phyloP scores from a whole-genome alignment of 1,284 basidiomycete genomes.

The Sphagnurus paluster region DNA sequence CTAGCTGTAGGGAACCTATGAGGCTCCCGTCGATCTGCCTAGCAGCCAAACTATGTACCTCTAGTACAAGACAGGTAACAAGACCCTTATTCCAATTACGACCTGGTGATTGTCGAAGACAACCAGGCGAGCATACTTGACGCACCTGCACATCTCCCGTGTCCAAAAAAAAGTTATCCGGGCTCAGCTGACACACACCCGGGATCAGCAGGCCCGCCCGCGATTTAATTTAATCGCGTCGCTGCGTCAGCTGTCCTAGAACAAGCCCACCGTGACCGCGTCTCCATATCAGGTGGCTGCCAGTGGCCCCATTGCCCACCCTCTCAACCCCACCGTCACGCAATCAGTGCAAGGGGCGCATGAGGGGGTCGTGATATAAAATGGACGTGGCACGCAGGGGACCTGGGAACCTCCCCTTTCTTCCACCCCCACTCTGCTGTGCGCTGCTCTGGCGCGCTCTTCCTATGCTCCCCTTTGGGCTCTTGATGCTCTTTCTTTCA shows the following conservation, averaged over 20 bases:
- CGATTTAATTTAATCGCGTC: constrained; percentile 13
- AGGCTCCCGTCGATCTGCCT: too few relatives aligned
- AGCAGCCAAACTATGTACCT: too few relatives aligned
- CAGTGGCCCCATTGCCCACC: constrained; percentile 3
- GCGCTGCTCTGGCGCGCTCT: background rate
- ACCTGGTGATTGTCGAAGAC: too few relatives aligned
- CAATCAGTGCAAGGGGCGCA: constrained; percentile 4
- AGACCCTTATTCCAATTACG: too few relatives aligned
- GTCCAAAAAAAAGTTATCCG: constrained; percentile 8
- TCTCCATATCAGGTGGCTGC: constrained; percentile 15
- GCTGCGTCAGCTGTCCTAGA: constrained; percentile 11
- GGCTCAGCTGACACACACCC: constrained; percentile 16
- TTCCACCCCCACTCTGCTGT: background rate
- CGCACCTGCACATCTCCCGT: background rate
- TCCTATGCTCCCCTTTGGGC: background rate
- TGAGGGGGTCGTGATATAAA: constrained; percentile 12
- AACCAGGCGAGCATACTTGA: background rate
- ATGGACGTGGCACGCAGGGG: constrained; percentile 10
- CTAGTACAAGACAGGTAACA: too few relatives aligned
- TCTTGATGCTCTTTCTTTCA: background rate
- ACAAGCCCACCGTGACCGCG: constrained; percentile 14
- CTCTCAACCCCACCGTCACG: constrained; percentile 9
- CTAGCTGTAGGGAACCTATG: too few relatives aligned
- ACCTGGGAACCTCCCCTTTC: background rate
- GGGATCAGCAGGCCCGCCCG: constrained; percentile 14